These are phyloP conservation scores for Theileria annulata DNA, from an alignment of 169 alveolate genomes.

Conservation along the genomic window DNA sequence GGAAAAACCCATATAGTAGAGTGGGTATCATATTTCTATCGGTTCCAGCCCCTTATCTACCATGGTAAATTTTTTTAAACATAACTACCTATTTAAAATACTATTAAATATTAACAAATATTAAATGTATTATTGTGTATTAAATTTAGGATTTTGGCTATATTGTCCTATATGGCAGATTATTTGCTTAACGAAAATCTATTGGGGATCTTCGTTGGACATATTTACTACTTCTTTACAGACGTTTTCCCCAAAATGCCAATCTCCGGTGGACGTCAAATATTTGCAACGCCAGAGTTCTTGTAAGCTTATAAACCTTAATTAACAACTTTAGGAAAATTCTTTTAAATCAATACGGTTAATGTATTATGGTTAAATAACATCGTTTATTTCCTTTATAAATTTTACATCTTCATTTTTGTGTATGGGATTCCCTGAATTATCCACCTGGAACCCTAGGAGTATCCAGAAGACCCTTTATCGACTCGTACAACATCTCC, in stretches of 20 bases:
- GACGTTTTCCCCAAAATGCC: conserved; percentile 90
- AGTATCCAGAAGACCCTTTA: conserved; percentile 12
- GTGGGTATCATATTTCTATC: conserved; percentile 84
- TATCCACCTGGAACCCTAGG: conserved; percentile 16
- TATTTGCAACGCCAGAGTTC: conserved; percentile 83
- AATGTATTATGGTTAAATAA: conserved; percentile 7
- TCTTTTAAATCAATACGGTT: conserved; percentile 47
- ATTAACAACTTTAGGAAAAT: conserved; percentile 35
- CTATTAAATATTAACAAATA: too few relatives aligned
- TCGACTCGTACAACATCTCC: conserved; percentile 14
- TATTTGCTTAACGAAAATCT: conserved; percentile 84
- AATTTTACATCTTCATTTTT: too few relatives aligned
- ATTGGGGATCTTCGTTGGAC: conserved; percentile 88
- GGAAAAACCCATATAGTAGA: conserved; percentile 85
- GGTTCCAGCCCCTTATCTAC: conserved; percentile 89
- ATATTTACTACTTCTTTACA: conserved; percentile 87
- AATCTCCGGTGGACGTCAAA: conserved; percentile 80
- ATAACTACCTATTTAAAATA: neutral
- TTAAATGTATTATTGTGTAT: neutral
- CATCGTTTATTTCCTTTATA: neutral
- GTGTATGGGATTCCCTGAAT: neutral
- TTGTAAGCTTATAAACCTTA: conserved; percentile 60
- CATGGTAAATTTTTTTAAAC: conserved; percentile 70
- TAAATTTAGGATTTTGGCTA: conserved; percentile 75
- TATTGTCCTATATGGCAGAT: conserved; percentile 81